Base-by-base conservation (phyloP, 2,329 filamentous ascomycete genomes). In the Sporothrix mexicana region DNA sequence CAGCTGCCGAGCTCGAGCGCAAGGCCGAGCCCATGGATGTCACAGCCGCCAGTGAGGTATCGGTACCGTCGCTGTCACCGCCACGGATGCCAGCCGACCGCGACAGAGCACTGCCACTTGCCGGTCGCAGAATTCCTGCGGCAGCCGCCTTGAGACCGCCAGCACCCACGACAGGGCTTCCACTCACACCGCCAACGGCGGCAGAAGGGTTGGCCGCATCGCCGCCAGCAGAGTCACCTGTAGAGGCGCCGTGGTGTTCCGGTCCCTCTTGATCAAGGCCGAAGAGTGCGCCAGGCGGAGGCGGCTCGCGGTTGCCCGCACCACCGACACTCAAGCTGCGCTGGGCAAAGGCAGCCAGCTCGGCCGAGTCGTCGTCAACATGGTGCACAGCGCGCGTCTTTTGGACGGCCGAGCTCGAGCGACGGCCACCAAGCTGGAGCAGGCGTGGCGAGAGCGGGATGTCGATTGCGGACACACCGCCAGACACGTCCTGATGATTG, bases 381-480 rank as follows among this genome's bases (percentile, higher is more conserved):
- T 57, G 30, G 13, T 66, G 10, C 80, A 85, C 74, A 10, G 84
- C 81, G 47, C 89, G 85, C 64, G 88, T 87, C 77, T 91, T 88
- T 75, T 91, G 90, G 2, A 88, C 90, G 7, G 89, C 90, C 2
- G 91, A 93, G 80, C 90, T 93, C 1, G 91, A 89, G n/a, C 91
- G 85, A 70, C 92, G 87, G 59, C 84, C 70, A 15, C 62, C 55
- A 13, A 51, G 17, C 82, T 76, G 85, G 41, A 78, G 75, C 13
- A 88, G 84, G 68, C 91, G 86, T 3, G 92, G 92, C 0, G 91
- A 93, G 1, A 91, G 84, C 0, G 92, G 92, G 57, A 94, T 94
- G 75, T 93, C 90, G 71, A 93, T 93, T 1, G 91, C 91, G 23
- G 85, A 90, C 0, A 88, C 88, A 2, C 87, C 88, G 72, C 88